A percentile compares a stretch with the other conserved stretches of the same genome.
Evolutionary conservation across 768 basidiomycete species (phyloP).

Genomic region (Trametes meyenii): DNA sequence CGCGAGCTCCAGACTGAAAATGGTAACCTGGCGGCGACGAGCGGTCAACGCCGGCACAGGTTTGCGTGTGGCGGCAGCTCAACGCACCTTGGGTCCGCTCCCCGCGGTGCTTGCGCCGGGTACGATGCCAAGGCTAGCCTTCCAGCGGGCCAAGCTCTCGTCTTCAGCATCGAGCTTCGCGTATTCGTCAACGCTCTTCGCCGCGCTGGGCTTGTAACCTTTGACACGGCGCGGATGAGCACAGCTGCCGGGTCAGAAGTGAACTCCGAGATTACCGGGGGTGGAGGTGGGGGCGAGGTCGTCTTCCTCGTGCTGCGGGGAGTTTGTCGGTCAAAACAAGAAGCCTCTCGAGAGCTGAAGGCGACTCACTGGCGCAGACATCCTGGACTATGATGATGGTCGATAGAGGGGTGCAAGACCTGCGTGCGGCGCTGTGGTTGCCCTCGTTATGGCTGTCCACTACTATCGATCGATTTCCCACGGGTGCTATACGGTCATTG

Average conservation of each 20-base stretch:
- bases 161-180: conserved; percentile 86
- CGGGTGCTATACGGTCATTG: conserved; percentile 52
- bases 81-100: conserved; percentile 66
- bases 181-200: conserved; percentile 79
- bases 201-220: conserved; percentile 78
- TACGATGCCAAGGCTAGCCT: conserved; percentile 87
- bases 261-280: conserved; percentile 51
- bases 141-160: conserved; percentile 95
- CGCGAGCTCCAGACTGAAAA: conserved; percentile 75
- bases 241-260: neutral
- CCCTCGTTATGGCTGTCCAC: conserved; percentile 28
- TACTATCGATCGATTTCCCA: conserved; percentile 70
- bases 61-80: conserved; percentile 3
- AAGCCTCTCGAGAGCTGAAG: neutral
- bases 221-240: conserved; percentile 9
- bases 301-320: conserved; percentile 61
- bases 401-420: conserved; percentile 18
- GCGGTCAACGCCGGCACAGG: conserved; percentile 10
- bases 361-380: conserved; percentile 53
- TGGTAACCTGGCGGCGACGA: conserved; percentile 54
- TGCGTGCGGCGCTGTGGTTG: conserved; percentile 25
- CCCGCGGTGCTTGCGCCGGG: conserved; percentile 48
- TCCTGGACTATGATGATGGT: conserved; percentile 37
- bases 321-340: conserved; percentile 1
- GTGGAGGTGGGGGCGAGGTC: conserved; percentile 70